Evolutionary conservation across 805 yeast genomes (phyloP).

Genomic region (Nematodospora valgi): DNA sequence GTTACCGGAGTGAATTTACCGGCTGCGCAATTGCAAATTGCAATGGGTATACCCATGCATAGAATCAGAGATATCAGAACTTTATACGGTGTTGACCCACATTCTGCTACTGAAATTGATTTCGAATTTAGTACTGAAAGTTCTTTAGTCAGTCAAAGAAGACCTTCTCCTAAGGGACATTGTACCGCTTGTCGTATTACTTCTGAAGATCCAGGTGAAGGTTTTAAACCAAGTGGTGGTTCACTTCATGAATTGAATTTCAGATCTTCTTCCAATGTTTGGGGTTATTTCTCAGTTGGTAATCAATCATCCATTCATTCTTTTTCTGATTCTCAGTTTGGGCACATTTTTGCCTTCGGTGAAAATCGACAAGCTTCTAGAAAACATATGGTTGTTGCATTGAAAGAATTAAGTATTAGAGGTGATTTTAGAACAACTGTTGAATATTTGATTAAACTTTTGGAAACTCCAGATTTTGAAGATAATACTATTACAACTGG

Average conservation of each 20-base stretch:
- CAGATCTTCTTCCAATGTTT: conserved; percentile 94
- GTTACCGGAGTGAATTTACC: conserved; percentile 98
- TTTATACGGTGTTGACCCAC: conserved; percentile 94
- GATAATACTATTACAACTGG: conserved; percentile 97
- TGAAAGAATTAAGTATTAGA: conserved; percentile 92
- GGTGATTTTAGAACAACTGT: conserved; percentile 99
- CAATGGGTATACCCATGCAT: conserved; percentile 99
- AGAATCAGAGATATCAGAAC: conserved; percentile 90
- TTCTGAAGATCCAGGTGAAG: conserved; percentile 98
- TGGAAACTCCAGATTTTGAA: conserved; percentile 96
- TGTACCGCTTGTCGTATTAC: conserved; percentile 99
- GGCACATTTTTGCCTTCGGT: conserved; percentile 98
- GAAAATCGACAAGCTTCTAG: conserved; percentile 97
- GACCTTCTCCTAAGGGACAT: conserved; percentile 96
- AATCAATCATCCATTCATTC: conserved; percentile 97
- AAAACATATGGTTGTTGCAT: conserved; percentile 98
- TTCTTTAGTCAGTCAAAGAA: conserved; percentile 76
- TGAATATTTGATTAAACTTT: conserved; percentile 89
- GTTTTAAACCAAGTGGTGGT: conserved; percentile 98
- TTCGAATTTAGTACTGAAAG: conserved; percentile 78
- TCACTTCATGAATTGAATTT: conserved; percentile 92
- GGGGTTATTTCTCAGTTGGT: conserved; percentile 99
- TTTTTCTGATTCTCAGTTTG: conserved; percentile 97
- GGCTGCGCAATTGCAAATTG: conserved; percentile 97
- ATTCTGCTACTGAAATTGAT: conserved; percentile 84